phyloP scores from a whole-genome alignment of 2,329 filamentous ascomycete species.

The Cryphonectria naterciae region DNA sequence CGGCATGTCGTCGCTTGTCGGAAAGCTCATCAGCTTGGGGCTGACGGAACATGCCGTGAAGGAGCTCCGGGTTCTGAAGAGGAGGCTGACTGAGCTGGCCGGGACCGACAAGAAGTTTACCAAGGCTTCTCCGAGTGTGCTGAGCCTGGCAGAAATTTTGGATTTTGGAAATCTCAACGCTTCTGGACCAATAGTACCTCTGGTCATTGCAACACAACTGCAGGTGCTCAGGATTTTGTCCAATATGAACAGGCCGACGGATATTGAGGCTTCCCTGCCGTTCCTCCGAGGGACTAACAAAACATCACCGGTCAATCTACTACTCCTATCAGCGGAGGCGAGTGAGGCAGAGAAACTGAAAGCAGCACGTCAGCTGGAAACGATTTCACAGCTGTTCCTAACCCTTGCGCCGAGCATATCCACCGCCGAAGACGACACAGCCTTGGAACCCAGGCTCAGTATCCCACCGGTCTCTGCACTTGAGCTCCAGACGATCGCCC shows the following conservation, averaged over 20 bases:
- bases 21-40: slow-evolving; percentile 66
- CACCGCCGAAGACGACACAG: slow-evolving; percentile 61
- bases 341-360: slow-evolving; percentile 57
- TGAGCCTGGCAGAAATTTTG: slow-evolving; percentile 60
- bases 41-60: slow-evolving; percentile 70
- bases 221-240: slow-evolving; percentile 68
- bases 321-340: slow-evolving; percentile 51
- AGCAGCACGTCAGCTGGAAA: slow-evolving; percentile 67
- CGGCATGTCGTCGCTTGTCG: slow-evolving; percentile 71
- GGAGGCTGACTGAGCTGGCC: slow-evolving; percentile 54
- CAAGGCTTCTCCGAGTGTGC: slow-evolving; percentile 43
- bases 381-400: slow-evolving; percentile 66
- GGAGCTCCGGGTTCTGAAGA: slow-evolving; percentile 70
- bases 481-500: slow-evolving; percentile 65
- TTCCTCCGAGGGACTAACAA: slow-evolving; percentile 56
- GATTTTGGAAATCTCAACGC: slow-evolving; percentile 57
- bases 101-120: slow-evolving; percentile 38
- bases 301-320: slow-evolving; percentile 62
- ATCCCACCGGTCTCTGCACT: slow-evolving; percentile 62
- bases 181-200: slow-evolving; percentile 49
- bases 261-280: slow-evolving; percentile 61
- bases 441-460: slow-evolving; percentile 57
- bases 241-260: slow-evolving; percentile 60
- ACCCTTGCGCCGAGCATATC: slow-evolving; percentile 71
- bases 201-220: slow-evolving; percentile 67